Evolutionary conservation across 768 basidiomycete genomes (phyloP).

Genomic region (Tricholoma terreum): DNA sequence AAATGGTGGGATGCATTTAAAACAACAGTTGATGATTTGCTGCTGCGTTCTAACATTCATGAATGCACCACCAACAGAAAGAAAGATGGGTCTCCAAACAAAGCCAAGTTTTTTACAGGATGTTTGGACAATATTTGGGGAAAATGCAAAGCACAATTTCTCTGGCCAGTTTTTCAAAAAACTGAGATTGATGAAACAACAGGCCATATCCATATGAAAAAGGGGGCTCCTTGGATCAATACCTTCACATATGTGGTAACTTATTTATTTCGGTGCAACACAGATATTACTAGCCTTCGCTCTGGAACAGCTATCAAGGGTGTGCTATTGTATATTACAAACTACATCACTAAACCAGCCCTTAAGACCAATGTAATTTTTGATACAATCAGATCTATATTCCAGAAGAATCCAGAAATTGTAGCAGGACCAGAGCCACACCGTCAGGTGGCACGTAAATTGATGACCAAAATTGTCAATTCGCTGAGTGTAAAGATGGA

Average conservation of each 20-base stretch:
- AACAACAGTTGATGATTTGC: too few relatives aligned
- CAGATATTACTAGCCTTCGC: conserved; percentile 34
- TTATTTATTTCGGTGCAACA: conserved; percentile 35
- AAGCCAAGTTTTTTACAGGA: conserved; percentile 7
- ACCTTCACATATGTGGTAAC: conserved; percentile 29
- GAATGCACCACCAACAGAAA: too few relatives aligned
- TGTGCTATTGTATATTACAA: conserved; percentile 36
- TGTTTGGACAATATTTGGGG: conserved; percentile 29
- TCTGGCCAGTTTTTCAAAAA: conserved; percentile 17
- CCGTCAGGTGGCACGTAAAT: conserved; percentile 20
- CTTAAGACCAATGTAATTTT: conserved; percentile 39
- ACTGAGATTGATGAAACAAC: conserved; percentile 24
- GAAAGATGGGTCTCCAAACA: not conserved
- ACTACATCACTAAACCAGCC: conserved; percentile 40
- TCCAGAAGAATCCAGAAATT: conserved; percentile 24
- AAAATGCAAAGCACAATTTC: conserved; percentile 36
- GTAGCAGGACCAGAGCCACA: conserved; percentile 10
- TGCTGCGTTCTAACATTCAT: too few relatives aligned
- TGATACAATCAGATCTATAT: too few relatives aligned
- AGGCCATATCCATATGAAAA: conserved; percentile 29
- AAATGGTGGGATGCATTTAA: too few relatives aligned
- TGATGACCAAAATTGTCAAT: too few relatives aligned
- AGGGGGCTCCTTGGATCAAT: conserved; percentile 35
- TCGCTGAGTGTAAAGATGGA: conserved; percentile 35
- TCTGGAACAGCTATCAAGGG: conserved; percentile 40